Base-by-base conservation (phyloP, 345 rosid genomes). In the Firmiana major region DNA sequence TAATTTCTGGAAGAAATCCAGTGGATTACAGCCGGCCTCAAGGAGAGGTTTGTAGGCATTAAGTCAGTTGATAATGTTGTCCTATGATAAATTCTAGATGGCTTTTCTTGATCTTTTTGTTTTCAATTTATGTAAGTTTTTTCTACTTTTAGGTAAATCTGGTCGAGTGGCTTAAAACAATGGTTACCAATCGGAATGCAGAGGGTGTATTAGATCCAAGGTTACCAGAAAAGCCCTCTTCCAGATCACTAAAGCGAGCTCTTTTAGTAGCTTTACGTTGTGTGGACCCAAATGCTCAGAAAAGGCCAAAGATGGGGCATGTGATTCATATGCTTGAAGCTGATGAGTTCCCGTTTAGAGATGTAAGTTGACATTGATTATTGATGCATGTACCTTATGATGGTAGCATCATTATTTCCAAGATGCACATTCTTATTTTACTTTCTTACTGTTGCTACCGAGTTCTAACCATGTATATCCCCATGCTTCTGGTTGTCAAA, bases 291-390 rank as follows among this genome's bases (percentile, higher is more conserved):
- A 93, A 93, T 85, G 93, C 98, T 74, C 94, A 90, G 73, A 93
- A 95, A 84, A 84, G 98, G 82, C 99, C 99, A 15, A 93, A 92
- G 83, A 95, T 93, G 96, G 97, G 98, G 71, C 97, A 95, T 83
- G 92, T 93, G 24, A 89, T 95, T 73, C 98, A 95, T 82, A 92
- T 95, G 99, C 98, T 95, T 21, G 99, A 95, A 83, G 96, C 97
- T 40, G 99, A 95, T 34, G 99, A 93, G 69, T 90, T 92, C 77
- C 93, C 90, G 3, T 87, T 88, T 79, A 83, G 91, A 76, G 93
- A 91, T 83, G 97, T 88, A 83, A 74, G 90, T 85, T 65, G 24
- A 24, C n/a, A 38, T 73, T 13, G 21, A 34, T 43, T n/a, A 26
- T 66, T 42, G 42, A 73, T 54, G 34, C 48, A 19, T 73, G 48